Evolutionary conservation across 2,329 filamentous ascomycete species (phyloP), one percentile per base, ranked within the genome.

Genomic region (Claviceps sp.): DNA sequence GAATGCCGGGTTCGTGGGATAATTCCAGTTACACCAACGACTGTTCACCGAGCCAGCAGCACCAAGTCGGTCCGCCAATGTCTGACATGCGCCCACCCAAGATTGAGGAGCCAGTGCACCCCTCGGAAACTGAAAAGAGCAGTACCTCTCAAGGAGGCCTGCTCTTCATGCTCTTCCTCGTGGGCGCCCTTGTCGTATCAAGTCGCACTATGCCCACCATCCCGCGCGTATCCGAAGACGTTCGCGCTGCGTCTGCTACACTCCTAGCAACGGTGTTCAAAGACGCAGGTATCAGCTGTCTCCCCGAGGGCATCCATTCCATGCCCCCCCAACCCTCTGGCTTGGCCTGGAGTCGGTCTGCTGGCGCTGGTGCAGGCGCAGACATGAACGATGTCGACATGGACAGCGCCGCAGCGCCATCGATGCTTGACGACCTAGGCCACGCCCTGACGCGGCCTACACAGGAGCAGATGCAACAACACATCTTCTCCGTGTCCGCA

Each of bases 171-270:
- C 86, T 96, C 59, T 86, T 98, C 64, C 85, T 98, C 51, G 90
- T 95, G 57, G 93, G 93, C 64, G 93, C 93, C 50, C 95, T 96
- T 64, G 89, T 97, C 60, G 85, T 93, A 55, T 96, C 91, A 36
- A 94, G 90, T 70, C 82, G 82, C 59, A 79, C 82, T 45, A 75
- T 83, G 20, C 80, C 83, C 40, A 80, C 81, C 58, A 83, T 94
- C 59, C 86, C 86, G 49, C 79, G 79, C 52, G 84, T 91, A 64
- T 85, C 88, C 38, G 85, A 91, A 52, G 86, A 91, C 60, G 81
- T 93, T 52, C 84, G 86, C 54, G 83, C 80, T 57, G 86, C 86
- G 42, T 88, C 87, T 14, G 84, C 86, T 49, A 80, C 82, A 20
- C 78, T 93, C 20, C 79, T 93, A 52, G 80, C 89, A 67, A 88